These are phyloP conservation scores for Tricholoma sp. DNA, from an alignment of 768 basidiomycete species.

Conservation along the genomic window DNA sequence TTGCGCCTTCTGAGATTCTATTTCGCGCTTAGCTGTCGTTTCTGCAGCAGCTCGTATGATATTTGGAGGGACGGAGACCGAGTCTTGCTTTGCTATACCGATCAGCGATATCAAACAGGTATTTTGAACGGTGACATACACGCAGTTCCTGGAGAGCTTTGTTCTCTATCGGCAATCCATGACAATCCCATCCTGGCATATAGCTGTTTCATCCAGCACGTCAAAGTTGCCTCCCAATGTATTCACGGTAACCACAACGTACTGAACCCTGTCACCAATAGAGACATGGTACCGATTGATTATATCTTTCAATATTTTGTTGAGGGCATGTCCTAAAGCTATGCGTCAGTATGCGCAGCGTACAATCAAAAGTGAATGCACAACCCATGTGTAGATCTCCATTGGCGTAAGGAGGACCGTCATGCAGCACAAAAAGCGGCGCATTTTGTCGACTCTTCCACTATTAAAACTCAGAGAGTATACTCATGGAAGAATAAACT, in stretches of 20 bases:
- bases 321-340: slow-evolving; percentile 84
- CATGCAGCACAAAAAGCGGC: slow-evolving; percentile 80
- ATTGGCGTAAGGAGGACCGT: slow-evolving; percentile 98
- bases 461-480: slow-evolving; percentile 28
- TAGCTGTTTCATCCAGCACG: slow-evolving; percentile 49
- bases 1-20: slow-evolving; percentile 71
- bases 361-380: slow-evolving; percentile 4
- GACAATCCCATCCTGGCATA: slow-evolving; percentile 96
- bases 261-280: slow-evolving; percentile 79
- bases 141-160: slow-evolving; percentile 79
- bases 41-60: slow-evolving; percentile 69
- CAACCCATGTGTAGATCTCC: slow-evolving; percentile 93
- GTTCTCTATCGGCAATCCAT: slow-evolving; percentile 95
- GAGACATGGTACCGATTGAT: slow-evolving; percentile 86
- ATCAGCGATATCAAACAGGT: neutral
- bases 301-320: slow-evolving; percentile 95
- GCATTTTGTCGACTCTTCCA: slow-evolving; percentile 54
- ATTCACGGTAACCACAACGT: slow-evolving; percentile 20
- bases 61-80: slow-evolving; percentile 48
- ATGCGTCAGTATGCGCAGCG: neutral
- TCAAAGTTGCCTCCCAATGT: neutral
- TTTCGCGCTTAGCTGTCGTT: slow-evolving; percentile 66
- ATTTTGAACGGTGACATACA: slow-evolving; percentile 32
- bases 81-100: slow-evolving; percentile 41
- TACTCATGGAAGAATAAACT: neutral